phyloP scores from a whole-genome alignment of 139 green algal genomes.

The Chlamydomonas eustigma region DNA sequence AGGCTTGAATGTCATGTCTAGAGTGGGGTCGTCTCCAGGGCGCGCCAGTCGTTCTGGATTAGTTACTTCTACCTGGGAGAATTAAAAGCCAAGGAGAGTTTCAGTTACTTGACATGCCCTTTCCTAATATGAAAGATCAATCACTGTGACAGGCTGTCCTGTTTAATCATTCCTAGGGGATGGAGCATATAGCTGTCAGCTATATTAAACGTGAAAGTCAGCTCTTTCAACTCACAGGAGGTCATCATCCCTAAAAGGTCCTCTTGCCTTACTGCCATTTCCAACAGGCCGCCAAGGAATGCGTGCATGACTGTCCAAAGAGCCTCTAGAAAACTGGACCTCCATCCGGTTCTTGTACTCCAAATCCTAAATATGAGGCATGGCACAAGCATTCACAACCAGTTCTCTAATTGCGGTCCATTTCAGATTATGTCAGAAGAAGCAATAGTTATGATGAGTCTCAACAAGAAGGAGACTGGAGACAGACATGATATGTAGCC shows the following conservation, averaged over 20 bases:
- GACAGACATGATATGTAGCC: conserved; percentile 33
- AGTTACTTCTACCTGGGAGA: conserved; percentile 7
- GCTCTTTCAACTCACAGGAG: too few relatives aligned
- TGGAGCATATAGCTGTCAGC: too few relatives aligned
- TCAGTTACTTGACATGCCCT: too few relatives aligned
- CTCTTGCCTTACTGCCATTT: too few relatives aligned
- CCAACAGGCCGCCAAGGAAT: conserved; percentile 50
- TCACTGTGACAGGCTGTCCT: too few relatives aligned
- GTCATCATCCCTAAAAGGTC: too few relatives aligned
- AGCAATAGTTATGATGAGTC: background rate
- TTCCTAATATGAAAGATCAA: too few relatives aligned
- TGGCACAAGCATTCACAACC: background rate
- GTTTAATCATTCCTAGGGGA: too few relatives aligned
- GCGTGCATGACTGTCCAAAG: conserved; percentile 24
- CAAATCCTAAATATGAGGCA: conserved; percentile 1
- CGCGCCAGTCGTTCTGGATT: conserved; percentile 22
- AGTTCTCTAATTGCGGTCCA: too few relatives aligned
- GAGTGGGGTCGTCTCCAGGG: conserved; percentile 21
- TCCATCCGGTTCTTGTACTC: conserved; percentile 11
- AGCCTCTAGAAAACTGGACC: background rate
- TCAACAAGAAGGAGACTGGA: background rate
- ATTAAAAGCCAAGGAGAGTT: too few relatives aligned
- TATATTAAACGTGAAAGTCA: too few relatives aligned
- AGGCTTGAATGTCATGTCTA: conserved; percentile 18
- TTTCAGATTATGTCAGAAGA: too few relatives aligned